Evolutionary conservation across 176 grass and related monocot species (phyloP).

Genomic region (Musa beccarii): DNA sequence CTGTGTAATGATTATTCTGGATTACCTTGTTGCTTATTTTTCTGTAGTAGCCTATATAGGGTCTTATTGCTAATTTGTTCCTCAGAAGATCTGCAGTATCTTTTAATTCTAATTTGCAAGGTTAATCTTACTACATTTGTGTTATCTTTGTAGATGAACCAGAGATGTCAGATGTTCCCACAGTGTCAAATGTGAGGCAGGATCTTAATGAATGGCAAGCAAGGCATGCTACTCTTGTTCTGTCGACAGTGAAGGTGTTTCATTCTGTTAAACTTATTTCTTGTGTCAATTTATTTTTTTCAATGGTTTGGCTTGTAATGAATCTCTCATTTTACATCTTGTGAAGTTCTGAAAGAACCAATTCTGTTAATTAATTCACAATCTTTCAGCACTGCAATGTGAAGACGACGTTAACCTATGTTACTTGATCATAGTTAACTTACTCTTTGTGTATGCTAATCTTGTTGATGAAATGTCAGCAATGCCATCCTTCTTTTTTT

Average conservation of each 20-base stretch:
- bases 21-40: neutral
- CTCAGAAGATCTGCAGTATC: neutral
- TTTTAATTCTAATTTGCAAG: conserved; percentile 7
- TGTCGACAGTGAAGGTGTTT: conserved; percentile 79
- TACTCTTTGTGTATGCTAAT: neutral
- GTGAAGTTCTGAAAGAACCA: neutral
- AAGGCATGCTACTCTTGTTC: conserved; percentile 80
- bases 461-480: neutral
- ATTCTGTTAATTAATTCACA: neutral
- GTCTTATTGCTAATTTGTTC: neutral
- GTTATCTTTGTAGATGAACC: conserved; percentile 53
- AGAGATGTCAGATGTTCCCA: conserved; percentile 53
- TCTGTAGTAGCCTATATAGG: neutral
- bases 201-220: conserved; percentile 99
- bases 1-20: neutral
- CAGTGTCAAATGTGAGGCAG: conserved; percentile 93
- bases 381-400: too few relatives aligned
- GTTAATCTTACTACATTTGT: conserved; percentile 3
- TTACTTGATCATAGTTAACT: neutral
- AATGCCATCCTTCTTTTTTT: neutral
- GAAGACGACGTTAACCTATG: too few relatives aligned
- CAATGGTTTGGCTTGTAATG: conserved; percentile 7
- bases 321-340: neutral
- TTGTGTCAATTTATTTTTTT: neutral
- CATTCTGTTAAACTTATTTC: conserved; percentile 1